Evolutionary conservation across 805 yeast species (phyloP).

Genomic region (Monosporozyma unispora): DNA sequence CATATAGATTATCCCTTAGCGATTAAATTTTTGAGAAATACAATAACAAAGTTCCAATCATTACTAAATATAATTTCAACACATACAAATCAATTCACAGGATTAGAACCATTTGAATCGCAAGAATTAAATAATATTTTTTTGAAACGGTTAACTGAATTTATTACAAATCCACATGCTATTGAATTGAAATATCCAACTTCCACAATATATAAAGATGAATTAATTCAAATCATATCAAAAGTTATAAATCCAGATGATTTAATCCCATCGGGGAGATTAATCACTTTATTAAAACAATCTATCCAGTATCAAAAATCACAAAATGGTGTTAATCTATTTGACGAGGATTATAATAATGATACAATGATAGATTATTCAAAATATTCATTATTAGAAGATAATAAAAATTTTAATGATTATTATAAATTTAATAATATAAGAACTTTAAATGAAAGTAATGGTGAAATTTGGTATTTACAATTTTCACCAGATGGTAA

Average conservation of each 20-base stretch:
- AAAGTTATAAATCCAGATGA: conserved; percentile 42
- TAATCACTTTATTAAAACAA: conserved; percentile 43
- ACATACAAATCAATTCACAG: no score
- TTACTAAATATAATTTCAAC: not conserved
- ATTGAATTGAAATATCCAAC: not conserved
- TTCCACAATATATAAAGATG: conserved; percentile 22
- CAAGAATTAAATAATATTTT: conserved; percentile 8
- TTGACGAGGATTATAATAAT: conserved; percentile 1
- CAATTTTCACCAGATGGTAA: conserved; percentile 71
- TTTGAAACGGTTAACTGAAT: conserved; percentile 24
- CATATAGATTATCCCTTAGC: conserved; percentile 13
- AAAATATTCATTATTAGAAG: conserved; percentile 8
- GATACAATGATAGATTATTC: conserved; percentile 11
- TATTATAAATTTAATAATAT: conserved; percentile 12
- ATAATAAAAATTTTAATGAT: conserved; percentile 7
- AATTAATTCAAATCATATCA: conserved; percentile 36
- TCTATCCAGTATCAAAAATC: conserved; percentile 41
- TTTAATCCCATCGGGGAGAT: conserved; percentile 44
- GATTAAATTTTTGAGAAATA: conserved; percentile 20
- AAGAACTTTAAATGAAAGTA: conserved; percentile 35
- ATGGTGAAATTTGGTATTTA: conserved; percentile 77
- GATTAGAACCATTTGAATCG: no score
- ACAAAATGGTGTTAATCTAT: conserved; percentile 29
- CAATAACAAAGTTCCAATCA: conserved; percentile 13
- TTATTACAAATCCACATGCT: conserved; percentile 21